A percentile compares a stretch with the other conserved stretches of the same genome.
Evolutionary conservation across 192 early-diverging fungal species (phyloP).

Genomic region (Coemansia sp.): DNA sequence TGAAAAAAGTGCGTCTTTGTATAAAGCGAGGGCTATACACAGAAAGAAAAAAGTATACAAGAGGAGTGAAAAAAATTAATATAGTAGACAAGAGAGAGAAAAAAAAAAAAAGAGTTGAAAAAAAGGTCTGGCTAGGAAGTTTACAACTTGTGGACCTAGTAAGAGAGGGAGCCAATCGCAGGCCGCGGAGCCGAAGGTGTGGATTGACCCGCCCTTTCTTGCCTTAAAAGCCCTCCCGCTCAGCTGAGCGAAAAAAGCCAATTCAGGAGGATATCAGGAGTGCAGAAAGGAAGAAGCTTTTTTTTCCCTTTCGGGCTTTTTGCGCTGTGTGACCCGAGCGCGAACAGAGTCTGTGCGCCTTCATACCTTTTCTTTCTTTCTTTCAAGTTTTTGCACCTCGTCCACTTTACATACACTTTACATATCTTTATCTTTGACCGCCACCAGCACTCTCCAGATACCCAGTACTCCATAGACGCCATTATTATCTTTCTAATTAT

Average conservation of each 20-base stretch:
- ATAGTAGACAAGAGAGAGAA: not conserved
- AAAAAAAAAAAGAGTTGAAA: not conserved
- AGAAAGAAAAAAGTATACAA: conserved; percentile 2
- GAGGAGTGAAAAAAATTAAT: conserved; percentile 1
- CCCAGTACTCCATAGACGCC: not conserved
- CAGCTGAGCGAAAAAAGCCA: not conserved
- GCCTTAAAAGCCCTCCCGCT: not conserved
- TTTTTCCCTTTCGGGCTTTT: not conserved
- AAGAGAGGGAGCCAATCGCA: not conserved
- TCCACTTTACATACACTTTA: not conserved
- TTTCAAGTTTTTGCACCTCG: not conserved
- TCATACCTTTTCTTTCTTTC: not conserved
- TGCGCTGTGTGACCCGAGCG: not conserved
- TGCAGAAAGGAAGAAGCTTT: conserved; percentile 5
- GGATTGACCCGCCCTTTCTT: not conserved
- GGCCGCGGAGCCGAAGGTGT: not conserved
- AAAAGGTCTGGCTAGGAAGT: not conserved
- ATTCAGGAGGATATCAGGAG: not conserved
- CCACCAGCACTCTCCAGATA: not conserved
- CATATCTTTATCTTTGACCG: not conserved
- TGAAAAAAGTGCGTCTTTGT: not conserved
- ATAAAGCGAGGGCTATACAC: conserved; percentile 1
- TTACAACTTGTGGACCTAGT: not conserved
- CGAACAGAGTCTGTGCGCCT: not conserved
- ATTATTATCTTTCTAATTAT: not conserved